A percentile compares a stretch with the other conserved stretches of the same genome.
These are phyloP conservation scores for Zygotorulaspora sp. DNA, from an alignment of 805 yeast genomes.

Conservation along the genomic window DNA sequence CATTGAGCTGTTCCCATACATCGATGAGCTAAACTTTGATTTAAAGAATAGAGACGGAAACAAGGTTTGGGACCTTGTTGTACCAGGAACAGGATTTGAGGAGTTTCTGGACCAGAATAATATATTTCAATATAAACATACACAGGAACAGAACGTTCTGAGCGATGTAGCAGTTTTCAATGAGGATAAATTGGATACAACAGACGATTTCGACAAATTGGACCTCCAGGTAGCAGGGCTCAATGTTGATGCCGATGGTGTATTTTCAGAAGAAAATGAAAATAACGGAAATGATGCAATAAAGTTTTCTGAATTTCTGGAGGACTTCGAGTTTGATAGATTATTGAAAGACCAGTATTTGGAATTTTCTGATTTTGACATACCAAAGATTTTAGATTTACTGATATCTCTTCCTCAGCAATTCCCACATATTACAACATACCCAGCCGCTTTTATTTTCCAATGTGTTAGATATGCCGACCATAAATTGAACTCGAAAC, in stretches of 20 bases:
- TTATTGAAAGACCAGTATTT: conserved; percentile 56
- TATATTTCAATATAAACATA: conserved; percentile 27
- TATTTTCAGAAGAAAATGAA: neutral
- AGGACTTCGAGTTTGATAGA: conserved; percentile 50
- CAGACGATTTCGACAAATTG: conserved; percentile 26
- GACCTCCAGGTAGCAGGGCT: conserved; percentile 41
- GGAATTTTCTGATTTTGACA: conserved; percentile 55
- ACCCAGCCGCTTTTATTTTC: conserved; percentile 66
- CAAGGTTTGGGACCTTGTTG: conserved; percentile 52
- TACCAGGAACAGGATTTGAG: conserved; percentile 52
- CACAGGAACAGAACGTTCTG: neutral
- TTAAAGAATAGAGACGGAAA: conserved; percentile 33
- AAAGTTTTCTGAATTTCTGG: conserved; percentile 13
- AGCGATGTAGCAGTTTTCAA: neutral
- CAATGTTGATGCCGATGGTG: conserved; percentile 11
- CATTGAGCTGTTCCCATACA: conserved; percentile 52
- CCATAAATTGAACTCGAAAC: conserved; percentile 45
- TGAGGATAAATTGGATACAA: neutral
- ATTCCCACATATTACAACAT: conserved; percentile 42
- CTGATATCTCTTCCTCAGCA: conserved; percentile 58
- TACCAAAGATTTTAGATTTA: conserved; percentile 67
- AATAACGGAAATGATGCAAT: conserved; percentile 2
- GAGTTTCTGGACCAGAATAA: conserved; percentile 56
- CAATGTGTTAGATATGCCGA: conserved; percentile 70
- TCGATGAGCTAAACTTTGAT: conserved; percentile 52